A percentile compares a stretch with the other conserved stretches of the same genome.
These are phyloP conservation scores for Trichoderma orchidacearum DNA, from an alignment of 495 filamentous ascomycete genomes.

Conservation along the genomic window DNA sequence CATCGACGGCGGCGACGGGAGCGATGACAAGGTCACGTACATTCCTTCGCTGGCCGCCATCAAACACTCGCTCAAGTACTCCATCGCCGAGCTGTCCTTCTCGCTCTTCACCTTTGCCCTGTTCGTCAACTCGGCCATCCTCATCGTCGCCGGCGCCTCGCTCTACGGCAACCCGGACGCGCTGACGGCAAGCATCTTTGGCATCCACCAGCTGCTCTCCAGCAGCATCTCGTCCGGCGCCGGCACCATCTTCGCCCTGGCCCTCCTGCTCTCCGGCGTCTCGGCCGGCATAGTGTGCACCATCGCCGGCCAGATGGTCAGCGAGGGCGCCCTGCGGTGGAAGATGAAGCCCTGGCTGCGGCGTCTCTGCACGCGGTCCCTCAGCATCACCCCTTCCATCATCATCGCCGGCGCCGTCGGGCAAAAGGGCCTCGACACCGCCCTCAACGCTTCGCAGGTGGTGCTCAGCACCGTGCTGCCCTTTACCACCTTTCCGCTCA, in stretches of 20 bases:
- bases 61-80: slow-evolving; percentile 64
- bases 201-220: slow-evolving; percentile 66
- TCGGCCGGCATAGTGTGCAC: slow-evolving; percentile 73
- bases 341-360: slow-evolving; percentile 56
- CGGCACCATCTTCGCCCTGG: slow-evolving; percentile 64
- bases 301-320: slow-evolving; percentile 73
- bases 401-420: slow-evolving; percentile 73
- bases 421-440: slow-evolving; percentile 52
- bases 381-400: slow-evolving; percentile 70
- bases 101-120: slow-evolving; percentile 85
- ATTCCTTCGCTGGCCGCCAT: slow-evolving; percentile 68
- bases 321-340: slow-evolving; percentile 67
- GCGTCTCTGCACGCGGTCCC: slow-evolving; percentile 53
- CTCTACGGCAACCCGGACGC: slow-evolving; percentile 49
- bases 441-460: slow-evolving; percentile 67
- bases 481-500: slow-evolving; percentile 68
- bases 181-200: slow-evolving; percentile 60
- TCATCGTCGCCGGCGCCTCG: slow-evolving; percentile 75
- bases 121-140: slow-evolving; percentile 87
- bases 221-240: slow-evolving; percentile 52
- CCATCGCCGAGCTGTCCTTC: slow-evolving; percentile 57
- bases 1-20: slow-evolving; percentile 2
- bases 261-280: slow-evolving; percentile 62
- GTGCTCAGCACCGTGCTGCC: slow-evolving; percentile 69
- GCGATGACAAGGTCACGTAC: slow-evolving; percentile 42